Percentiles rank a stretch among this genome's conserved stretches.
Conservation (phyloP, 148 eudicot species). For the Talinum fruticosum region DNA sequence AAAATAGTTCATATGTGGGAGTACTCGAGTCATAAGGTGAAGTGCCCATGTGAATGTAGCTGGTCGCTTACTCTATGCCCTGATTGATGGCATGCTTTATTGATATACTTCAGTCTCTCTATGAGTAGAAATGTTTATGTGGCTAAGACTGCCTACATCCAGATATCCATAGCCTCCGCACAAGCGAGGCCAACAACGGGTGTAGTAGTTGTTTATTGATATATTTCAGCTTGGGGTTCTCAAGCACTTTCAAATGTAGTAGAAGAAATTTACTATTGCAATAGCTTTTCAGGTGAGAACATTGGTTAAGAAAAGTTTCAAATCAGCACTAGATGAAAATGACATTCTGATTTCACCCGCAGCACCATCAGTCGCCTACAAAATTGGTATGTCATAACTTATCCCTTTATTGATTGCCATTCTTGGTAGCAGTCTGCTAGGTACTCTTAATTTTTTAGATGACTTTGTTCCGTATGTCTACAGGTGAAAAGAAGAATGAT, state of each 20-base stretch:
- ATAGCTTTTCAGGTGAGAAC: constrained; percentile 73
- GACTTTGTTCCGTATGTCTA: constrained; percentile 19
- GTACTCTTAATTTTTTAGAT: constrained; percentile 1
- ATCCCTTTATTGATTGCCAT: constrained; percentile 11
- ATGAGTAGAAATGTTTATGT: too few species aligned
- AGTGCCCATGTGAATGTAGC: background rate
- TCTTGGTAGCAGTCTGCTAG: background rate
- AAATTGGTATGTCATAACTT: constrained; percentile 58
- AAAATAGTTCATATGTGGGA: background rate
- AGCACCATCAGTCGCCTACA: constrained; percentile 92
- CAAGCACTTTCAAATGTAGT: background rate
- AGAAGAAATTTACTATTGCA: constrained; percentile 25
- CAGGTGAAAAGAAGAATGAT: constrained; percentile 95
- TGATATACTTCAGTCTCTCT: background rate
- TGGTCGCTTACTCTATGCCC: background rate
- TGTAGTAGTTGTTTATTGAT: background rate
- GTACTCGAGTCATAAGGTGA: background rate
- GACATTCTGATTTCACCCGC: constrained; percentile 97
- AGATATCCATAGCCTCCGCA: too few species aligned
- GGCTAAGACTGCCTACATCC: too few species aligned
- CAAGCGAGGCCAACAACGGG: too few species aligned
- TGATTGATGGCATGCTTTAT: background rate
- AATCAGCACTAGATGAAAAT: constrained; percentile 65
- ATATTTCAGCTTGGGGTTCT: background rate
- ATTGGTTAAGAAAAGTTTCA: constrained; percentile 79